Percentiles rank a stretch among this genome's conserved stretches.
These are phyloP conservation scores for Sarcomyxa edulis DNA, from an alignment of 768 basidiomycete genomes.

Conservation along the genomic window DNA sequence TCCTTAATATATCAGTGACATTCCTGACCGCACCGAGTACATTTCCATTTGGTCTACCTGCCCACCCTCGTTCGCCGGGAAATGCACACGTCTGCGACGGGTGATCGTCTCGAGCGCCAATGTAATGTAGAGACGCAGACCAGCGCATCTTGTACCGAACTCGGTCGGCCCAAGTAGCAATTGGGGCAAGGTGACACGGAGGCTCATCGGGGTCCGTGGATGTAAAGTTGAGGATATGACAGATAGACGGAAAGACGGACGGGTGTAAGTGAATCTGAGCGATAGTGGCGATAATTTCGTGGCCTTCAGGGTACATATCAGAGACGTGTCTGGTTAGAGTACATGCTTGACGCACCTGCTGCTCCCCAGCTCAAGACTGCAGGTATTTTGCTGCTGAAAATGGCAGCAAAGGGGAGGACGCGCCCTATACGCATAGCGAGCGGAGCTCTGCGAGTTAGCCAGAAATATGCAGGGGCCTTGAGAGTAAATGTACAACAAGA, in stretches of 20 bases:
- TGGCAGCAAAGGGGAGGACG: neutral
- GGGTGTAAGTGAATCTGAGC: constrained; percentile 90
- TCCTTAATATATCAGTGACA: constrained; percentile 51
- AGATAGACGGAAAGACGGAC: constrained; percentile 57
- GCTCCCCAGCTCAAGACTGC: constrained; percentile 34
- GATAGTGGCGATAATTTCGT: constrained; percentile 91
- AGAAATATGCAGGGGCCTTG: neutral
- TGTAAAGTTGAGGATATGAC: constrained; percentile 58
- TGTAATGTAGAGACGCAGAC: constrained; percentile 73
- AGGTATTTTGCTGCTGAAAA: constrained; percentile 7
- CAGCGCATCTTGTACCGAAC: constrained; percentile 59
- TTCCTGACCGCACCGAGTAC: constrained; percentile 79
- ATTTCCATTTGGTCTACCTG: constrained; percentile 46
- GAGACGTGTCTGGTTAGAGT: neutral
- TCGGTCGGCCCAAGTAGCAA: constrained; percentile 88
- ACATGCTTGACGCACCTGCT: constrained; percentile 24
- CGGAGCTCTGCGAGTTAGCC: no score
- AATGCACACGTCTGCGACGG: constrained; percentile 75
- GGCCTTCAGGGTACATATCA: constrained; percentile 40
- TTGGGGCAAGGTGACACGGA: constrained; percentile 74
- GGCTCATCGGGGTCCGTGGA: constrained; percentile 26
- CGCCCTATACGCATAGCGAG: no score
- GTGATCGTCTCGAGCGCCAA: constrained; percentile 69
- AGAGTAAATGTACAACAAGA: neutral
- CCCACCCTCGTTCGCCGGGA: constrained; percentile 75